Conservation (phyloP, 345 rosid genomes). For the Brassica nigra region DNA sequence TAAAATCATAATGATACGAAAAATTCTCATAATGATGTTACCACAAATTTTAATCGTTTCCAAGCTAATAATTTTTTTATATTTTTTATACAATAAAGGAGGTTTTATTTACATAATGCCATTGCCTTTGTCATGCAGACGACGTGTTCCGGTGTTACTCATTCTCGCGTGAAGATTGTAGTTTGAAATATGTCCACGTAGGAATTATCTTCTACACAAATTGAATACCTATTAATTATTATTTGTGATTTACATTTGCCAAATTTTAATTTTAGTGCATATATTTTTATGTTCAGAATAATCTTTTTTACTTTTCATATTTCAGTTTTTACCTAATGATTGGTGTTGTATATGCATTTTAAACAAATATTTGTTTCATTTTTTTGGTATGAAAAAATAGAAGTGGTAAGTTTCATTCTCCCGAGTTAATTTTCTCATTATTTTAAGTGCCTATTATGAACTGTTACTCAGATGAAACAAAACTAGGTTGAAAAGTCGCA, state of each 20-base stretch:
- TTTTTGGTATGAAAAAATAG: neutral
- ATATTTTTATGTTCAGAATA: neutral
- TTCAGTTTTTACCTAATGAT: conserved; percentile 6
- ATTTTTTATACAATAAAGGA: neutral
- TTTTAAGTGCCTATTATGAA: neutral
- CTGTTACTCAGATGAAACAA: neutral
- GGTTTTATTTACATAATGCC: conserved; percentile 13
- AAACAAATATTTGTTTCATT: neutral
- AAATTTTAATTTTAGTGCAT: neutral
- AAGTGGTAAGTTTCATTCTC: neutral
- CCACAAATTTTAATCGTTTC: neutral
- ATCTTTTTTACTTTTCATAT: neutral
- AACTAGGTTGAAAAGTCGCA: neutral
- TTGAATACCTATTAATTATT: neutral
- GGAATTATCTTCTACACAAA: neutral
- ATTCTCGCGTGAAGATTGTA: conserved; percentile 5
- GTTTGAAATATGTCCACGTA: conserved; percentile 26
- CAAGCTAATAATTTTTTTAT: neutral
- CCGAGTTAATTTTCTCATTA: neutral
- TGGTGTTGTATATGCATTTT: neutral
- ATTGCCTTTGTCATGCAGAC: conserved; percentile 36
- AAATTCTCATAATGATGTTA: neutral
- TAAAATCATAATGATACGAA: neutral
- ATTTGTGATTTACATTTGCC: neutral
- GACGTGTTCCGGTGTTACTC: conserved; percentile 37